Percentiles rank a stretch among this genome's conserved stretches.
These are phyloP conservation scores for Xylaria nigripes DNA, from an alignment of 495 filamentous ascomycete genomes.

Conservation along the genomic window DNA sequence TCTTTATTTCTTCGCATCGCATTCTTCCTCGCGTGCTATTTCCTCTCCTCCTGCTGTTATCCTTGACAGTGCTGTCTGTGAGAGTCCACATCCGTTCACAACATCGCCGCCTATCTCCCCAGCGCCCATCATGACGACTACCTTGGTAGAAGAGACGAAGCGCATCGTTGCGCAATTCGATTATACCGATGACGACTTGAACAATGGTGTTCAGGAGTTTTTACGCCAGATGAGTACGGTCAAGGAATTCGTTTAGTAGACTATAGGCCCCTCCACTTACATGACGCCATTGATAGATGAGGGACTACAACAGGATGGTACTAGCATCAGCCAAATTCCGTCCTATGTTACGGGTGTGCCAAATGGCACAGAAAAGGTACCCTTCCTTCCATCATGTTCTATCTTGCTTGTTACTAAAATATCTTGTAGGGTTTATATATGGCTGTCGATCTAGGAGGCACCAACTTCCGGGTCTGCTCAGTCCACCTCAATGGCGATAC, in stretches of 20 bases:
- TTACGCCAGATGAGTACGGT: slow-evolving; percentile 69
- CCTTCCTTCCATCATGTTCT: background rate
- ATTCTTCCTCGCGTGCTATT: slow-evolving; percentile 25
- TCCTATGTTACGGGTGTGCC: slow-evolving; percentile 93
- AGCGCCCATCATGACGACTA: slow-evolving; percentile 40
- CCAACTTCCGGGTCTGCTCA: slow-evolving; percentile 96
- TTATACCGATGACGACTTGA: slow-evolving; percentile 69
- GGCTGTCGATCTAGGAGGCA: slow-evolving; percentile 93
- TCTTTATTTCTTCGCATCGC: slow-evolving; percentile 27
- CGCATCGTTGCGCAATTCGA: slow-evolving; percentile 80
- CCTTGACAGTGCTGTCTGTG: slow-evolving; percentile 34
- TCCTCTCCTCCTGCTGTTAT: slow-evolving; percentile 37
- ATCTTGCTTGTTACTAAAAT: background rate
- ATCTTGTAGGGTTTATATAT: slow-evolving; percentile 75
- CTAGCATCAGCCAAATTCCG: slow-evolving; percentile 87
- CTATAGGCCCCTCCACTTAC: background rate
- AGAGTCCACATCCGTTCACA: slow-evolving; percentile 40
- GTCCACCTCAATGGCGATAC: slow-evolving; percentile 84
- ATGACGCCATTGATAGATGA: slow-evolving; percentile 44
- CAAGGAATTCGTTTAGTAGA: background rate
- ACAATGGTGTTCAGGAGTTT: slow-evolving; percentile 74
- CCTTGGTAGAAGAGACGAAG: slow-evolving; percentile 62
- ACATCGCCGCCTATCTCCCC: slow-evolving; percentile 38
- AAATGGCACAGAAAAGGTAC: slow-evolving; percentile 91
- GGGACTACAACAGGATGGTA: slow-evolving; percentile 69